Percentiles rank a stretch among this genome's conserved stretches.
Evolutionary conservation across 192 early-diverging fungal species (phyloP).

Genomic region (Coemansia sp.): DNA sequence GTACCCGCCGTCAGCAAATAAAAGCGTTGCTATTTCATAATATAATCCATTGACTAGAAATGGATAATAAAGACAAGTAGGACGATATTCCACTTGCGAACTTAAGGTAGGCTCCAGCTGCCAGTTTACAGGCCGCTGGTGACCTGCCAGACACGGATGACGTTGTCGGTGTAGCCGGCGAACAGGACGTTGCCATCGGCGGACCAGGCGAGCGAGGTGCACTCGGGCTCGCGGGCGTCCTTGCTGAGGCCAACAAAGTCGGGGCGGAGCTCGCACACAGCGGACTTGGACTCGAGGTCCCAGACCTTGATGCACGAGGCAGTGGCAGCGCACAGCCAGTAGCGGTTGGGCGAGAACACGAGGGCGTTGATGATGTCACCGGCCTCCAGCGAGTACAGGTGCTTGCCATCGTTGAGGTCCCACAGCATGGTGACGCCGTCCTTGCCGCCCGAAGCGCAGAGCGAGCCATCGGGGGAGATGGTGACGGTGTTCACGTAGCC

Average conservation of each 20-base stretch:
- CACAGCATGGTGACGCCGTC: slow-evolving; percentile 99
- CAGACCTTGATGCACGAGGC: slow-evolving; percentile 96
- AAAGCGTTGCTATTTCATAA: slow-evolving; percentile 3
- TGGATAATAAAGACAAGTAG: slow-evolving; percentile 32
- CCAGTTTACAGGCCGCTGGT: slow-evolving; percentile 56
- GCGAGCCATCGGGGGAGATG: slow-evolving; percentile 98
- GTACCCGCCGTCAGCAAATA: slow-evolving; percentile 7
- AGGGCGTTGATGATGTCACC: slow-evolving; percentile 95
- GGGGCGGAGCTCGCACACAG: slow-evolving; percentile 90
- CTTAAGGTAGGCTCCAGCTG: slow-evolving; percentile 11
- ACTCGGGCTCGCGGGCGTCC: slow-evolving; percentile 77
- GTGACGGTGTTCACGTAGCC: slow-evolving; percentile 98
- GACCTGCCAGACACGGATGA: slow-evolving; percentile 81
- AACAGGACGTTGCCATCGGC: slow-evolving; percentile 97
- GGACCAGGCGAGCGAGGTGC: slow-evolving; percentile 97
- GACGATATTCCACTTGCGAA: slow-evolving; percentile 53
- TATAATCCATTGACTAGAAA: not conserved
- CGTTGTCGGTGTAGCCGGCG: slow-evolving; percentile 95
- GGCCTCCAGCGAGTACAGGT: slow-evolving; percentile 99
- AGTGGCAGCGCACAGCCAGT: slow-evolving; percentile 99
- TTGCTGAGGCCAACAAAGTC: slow-evolving; percentile 71
- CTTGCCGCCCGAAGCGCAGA: slow-evolving; percentile 99
- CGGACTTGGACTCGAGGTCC: slow-evolving; percentile 97
- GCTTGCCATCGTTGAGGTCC: slow-evolving; percentile 99
- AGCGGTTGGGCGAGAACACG: slow-evolving; percentile 99